A percentile compares a stretch with the other conserved stretches of the same genome.
phyloP scores from a whole-genome alignment of 2,329 filamentous ascomycete genomes.

The Bipolaris sorokiniana region DNA sequence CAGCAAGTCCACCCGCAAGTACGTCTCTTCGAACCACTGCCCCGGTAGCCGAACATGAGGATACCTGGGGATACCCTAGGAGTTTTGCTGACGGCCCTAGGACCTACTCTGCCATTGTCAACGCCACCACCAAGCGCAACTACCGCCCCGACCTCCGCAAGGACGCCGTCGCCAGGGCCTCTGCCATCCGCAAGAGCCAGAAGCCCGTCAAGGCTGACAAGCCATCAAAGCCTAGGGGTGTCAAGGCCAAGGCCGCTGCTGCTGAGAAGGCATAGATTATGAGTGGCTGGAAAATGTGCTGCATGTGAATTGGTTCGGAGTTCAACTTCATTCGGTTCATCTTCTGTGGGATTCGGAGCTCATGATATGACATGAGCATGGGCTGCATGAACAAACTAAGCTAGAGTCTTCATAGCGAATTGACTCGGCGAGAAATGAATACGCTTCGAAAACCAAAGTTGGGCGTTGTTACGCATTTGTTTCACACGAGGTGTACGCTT shows the following conservation, averaged over 20 bases:
- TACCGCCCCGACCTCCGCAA: constrained; percentile 69
- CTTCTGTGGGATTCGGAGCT: constrained; percentile 20
- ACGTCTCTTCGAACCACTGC: constrained; percentile 51
- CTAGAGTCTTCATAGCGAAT: constrained; percentile 18
- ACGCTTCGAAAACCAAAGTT: constrained; percentile 15
- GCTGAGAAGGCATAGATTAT: constrained; percentile 38
- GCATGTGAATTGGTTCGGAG: constrained; percentile 22
- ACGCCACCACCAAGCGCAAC: constrained; percentile 77
- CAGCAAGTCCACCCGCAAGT: constrained; percentile 81
- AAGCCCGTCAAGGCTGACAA: constrained; percentile 75
- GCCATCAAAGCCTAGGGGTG: constrained; percentile 77
- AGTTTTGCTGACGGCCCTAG: constrained; percentile 44
- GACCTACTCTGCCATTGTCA: constrained; percentile 88
- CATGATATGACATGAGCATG: constrained; percentile 18
- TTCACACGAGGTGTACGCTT: not conserved
- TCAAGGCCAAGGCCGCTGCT: constrained; percentile 75
- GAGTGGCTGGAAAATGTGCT: constrained; percentile 14
- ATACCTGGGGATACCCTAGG: not conserved
- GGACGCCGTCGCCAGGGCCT: constrained; percentile 82
- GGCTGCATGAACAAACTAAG: constrained; percentile 17
- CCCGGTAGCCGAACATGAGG: not conserved
- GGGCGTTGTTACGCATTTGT: not conserved
- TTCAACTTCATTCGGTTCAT: constrained; percentile 31
- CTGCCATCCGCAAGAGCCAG: constrained; percentile 82
- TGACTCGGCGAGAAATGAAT: constrained; percentile 19